These are phyloP conservation scores for Pichia thaimueangensis DNA, from an alignment of 805 yeast species.

Conservation along the genomic window DNA sequence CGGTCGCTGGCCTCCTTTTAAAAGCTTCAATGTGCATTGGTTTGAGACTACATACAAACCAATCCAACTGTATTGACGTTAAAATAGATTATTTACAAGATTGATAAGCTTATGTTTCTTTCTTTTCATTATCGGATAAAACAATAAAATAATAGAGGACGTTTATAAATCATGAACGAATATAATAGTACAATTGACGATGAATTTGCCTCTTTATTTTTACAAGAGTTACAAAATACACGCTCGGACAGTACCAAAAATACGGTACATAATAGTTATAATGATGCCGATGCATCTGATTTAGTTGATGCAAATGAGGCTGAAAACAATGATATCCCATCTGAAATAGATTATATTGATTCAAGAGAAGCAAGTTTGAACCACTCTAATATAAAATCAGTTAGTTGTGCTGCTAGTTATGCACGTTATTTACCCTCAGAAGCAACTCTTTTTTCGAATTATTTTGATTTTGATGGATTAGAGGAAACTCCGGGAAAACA, in stretches of 20 bases:
- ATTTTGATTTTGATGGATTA: constrained; percentile 7
- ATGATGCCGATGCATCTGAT: too few relatives aligned
- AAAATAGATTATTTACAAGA: too few relatives aligned
- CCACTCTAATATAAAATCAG: not conserved
- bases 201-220: constrained; percentile 15
- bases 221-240: constrained; percentile 12
- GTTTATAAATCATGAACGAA: too few relatives aligned
- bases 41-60: too few relatives aligned
- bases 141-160: too few relatives aligned
- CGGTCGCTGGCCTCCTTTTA: too few relatives aligned
- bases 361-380: not conserved
- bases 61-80: too few relatives aligned
- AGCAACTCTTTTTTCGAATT: constrained; percentile 4
- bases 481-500: not conserved
- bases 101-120: too few relatives aligned
- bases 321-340: not conserved
- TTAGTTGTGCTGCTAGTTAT: constrained; percentile 5
- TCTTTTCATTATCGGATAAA: too few relatives aligned
- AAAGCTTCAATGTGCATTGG: too few relatives aligned
- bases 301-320: not conserved
- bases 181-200: constrained; percentile 15
- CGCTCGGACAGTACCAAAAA: not conserved
- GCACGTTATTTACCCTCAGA: constrained; percentile 10
- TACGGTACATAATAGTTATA: too few relatives aligned
- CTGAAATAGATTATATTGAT: constrained; percentile 8